A percentile compares a stretch with the other conserved stretches of the same genome.
These are phyloP conservation scores for Phaeolepiota aurea DNA, from an alignment of 768 basidiomycete genomes.

Conservation along the genomic window DNA sequence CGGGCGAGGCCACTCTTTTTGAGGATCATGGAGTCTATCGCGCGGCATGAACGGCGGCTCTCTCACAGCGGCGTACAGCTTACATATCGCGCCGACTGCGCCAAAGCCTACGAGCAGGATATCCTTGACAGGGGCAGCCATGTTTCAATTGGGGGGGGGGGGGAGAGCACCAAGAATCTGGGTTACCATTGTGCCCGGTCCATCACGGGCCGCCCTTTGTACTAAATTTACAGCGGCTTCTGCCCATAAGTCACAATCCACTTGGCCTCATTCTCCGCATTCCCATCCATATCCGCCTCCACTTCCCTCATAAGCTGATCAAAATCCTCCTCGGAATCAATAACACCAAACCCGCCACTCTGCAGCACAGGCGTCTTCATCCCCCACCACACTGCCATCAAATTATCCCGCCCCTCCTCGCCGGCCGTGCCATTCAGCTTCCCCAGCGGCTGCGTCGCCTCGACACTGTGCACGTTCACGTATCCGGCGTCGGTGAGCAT, in stretches of 20 bases:
- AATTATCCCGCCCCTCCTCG: background rate
- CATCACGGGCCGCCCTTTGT: background rate
- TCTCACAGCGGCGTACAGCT: constrained; percentile 12
- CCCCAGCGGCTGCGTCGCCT: background rate
- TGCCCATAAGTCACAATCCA: background rate
- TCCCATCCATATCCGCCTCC: background rate
- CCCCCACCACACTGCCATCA: background rate
- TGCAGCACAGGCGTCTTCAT: background rate
- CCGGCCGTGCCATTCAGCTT: constrained; percentile 1
- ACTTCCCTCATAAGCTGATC: background rate
- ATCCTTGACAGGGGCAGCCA: constrained; percentile 24
- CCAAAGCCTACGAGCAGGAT: constrained; percentile 58
- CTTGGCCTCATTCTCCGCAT: background rate
- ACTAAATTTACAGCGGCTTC: background rate
- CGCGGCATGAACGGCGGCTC: no score
- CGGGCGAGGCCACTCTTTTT: constrained; percentile 48
- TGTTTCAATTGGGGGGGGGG: background rate
- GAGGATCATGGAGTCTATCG: constrained; percentile 46
- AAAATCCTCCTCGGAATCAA: background rate
- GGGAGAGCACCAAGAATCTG: background rate
- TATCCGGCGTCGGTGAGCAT: background rate
- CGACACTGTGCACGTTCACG: background rate
- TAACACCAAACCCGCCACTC: background rate
- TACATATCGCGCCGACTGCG: constrained; percentile 59
- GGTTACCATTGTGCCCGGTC: background rate